Evolutionary conservation across 495 filamentous ascomycete species (phyloP).

Genomic region (Poronia punctata): DNA sequence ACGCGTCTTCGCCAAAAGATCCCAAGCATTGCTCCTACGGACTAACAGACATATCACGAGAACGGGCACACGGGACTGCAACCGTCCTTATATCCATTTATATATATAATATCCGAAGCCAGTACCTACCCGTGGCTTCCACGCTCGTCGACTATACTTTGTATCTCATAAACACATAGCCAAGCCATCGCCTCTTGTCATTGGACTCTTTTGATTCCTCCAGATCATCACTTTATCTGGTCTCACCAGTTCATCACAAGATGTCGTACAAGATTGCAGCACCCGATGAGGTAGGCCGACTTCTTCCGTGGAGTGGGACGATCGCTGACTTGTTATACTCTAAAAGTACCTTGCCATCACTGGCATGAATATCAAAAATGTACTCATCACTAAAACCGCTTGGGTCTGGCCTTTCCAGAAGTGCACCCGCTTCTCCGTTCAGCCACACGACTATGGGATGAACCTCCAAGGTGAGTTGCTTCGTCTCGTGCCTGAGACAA

Average conservation of each 20-base stretch:
- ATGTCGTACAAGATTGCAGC: conserved; percentile 42
- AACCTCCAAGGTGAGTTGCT: conserved; percentile 46
- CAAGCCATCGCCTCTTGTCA: too few species aligned
- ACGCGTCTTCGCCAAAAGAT: too few species aligned
- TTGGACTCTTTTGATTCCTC: too few species aligned
- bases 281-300: conserved; percentile 31
- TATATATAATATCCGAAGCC: too few species aligned
- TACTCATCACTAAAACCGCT: conserved; percentile 67
- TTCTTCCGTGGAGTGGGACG: neutral
- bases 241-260: conserved; percentile 14
- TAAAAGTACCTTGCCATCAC: conserved; percentile 68
- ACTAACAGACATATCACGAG: too few species aligned
- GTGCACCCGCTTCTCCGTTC: conserved; percentile 49
- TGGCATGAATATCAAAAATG: conserved; percentile 61
- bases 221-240: neutral
- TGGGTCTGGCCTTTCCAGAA: conserved; percentile 62
- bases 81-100: too few species aligned
- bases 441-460: conserved; percentile 71
- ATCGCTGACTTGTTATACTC: conserved; percentile 15
- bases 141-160: too few species aligned
- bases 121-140: too few species aligned
- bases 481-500: neutral
- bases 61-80: too few species aligned
- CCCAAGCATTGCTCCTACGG: too few species aligned
- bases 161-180: too few species aligned